phyloP scores from a whole-genome alignment of 2,329 filamentous ascomycete genomes.

The Ophiocordyceps unilateralis region DNA sequence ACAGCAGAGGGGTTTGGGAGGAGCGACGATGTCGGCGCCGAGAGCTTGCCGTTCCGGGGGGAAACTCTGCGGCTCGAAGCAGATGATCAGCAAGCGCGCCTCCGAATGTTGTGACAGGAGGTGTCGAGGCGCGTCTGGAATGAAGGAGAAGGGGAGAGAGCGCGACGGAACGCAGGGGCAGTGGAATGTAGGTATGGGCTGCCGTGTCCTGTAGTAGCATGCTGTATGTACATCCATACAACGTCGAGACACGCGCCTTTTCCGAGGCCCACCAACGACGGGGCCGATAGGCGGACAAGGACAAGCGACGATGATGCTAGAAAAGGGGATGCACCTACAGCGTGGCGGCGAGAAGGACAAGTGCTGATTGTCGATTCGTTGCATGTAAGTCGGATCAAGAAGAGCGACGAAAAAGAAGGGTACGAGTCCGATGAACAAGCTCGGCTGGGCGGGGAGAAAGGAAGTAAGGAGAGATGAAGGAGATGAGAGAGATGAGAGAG shows the following conservation, averaged over 20 bases:
- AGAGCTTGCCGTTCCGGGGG: not conserved
- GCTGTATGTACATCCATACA: not conserved
- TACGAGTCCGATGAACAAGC: not conserved
- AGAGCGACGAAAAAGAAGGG: no score
- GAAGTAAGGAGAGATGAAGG: no score
- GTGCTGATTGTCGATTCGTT: no score
- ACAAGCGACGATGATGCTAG: no score
- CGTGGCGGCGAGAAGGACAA: not conserved
- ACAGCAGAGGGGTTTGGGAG: not conserved
- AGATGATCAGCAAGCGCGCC: slow-evolving; percentile 1
- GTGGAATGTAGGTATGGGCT: not conserved
- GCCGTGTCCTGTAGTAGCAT: no score
- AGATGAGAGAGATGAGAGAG: not conserved
- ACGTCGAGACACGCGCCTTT: not conserved
- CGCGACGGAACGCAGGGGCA: slow-evolving; percentile 4
- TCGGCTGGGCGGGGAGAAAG: not conserved
- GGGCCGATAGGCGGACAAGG: not conserved
- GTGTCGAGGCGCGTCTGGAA: slow-evolving; percentile 7
- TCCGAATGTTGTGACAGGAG: slow-evolving; percentile 6
- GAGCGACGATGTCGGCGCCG: not conserved
- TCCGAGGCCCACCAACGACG: not conserved
- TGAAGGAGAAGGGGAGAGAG: slow-evolving; percentile 4
- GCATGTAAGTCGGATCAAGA: not conserved
- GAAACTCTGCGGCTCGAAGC: not conserved
- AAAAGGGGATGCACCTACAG: no score